These are phyloP conservation scores for Casuarina equisetifolia DNA, from an alignment of 306 rosid species.

Conservation along the genomic window DNA sequence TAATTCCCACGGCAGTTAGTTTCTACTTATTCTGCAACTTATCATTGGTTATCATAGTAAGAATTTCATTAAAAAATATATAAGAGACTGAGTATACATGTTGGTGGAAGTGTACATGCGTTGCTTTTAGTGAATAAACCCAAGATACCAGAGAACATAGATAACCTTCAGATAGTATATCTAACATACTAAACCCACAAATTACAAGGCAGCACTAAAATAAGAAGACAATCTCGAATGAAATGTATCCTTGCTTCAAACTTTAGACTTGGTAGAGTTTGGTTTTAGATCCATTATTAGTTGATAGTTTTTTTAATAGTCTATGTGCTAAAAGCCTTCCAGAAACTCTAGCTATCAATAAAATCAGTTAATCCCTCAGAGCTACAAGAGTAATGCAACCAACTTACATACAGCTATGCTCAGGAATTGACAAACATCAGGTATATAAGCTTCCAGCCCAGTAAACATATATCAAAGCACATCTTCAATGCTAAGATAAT, in stretches of 20 bases:
- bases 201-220: not conserved
- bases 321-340: not conserved
- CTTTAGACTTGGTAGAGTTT: not conserved
- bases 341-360: conserved; percentile 3
- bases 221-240: not conserved
- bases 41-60: too few species aligned
- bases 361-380: not conserved
- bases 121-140: not conserved
- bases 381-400: not conserved
- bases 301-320: not conserved
- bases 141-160: not conserved
- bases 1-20: not conserved
- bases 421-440: not conserved
- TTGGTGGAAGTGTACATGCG: not conserved
- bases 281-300: not conserved
- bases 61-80: not conserved
- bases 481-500: not conserved
- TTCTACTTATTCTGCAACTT: not conserved
- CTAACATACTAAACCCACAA: not conserved
- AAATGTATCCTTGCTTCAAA: not conserved
- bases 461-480: not conserved
- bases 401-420: not conserved
- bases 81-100: not conserved
- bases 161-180: not conserved
- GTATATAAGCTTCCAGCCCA: not conserved